phyloP scores from a whole-genome alignment of 352 stramenopile species.

The Phytophthora tubulina region DNA sequence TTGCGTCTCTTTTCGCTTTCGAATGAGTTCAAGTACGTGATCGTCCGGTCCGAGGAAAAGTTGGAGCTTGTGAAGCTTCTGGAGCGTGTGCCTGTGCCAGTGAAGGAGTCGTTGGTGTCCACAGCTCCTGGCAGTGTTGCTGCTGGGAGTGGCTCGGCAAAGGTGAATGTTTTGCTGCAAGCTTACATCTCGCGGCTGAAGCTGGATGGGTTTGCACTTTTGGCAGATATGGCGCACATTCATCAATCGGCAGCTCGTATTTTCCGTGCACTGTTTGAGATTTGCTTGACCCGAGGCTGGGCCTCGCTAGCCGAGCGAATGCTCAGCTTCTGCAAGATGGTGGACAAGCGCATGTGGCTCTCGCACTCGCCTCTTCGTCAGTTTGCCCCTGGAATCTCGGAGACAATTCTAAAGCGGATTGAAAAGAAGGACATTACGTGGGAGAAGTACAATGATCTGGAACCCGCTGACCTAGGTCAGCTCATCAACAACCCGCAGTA shows the following conservation, averaged over 20 bases:
- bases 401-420: constrained; percentile 96
- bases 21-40: constrained; percentile 99
- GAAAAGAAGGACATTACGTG: constrained; percentile 99
- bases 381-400: constrained; percentile 93
- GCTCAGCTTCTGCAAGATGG: constrained; percentile 99
- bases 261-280: constrained; percentile 99
- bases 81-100: constrained; percentile 97
- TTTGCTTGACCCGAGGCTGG: constrained; percentile 97
- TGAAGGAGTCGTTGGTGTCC: constrained; percentile 95
- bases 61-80: constrained; percentile 98
- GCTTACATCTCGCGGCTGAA: constrained; percentile 98
- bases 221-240: constrained; percentile 99
- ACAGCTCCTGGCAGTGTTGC: constrained; percentile 46
- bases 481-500: constrained; percentile 98
- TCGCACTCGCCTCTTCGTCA: constrained; percentile 98
- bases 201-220: constrained; percentile 98
- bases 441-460: constrained; percentile 98
- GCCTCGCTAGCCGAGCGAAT: constrained; percentile 95
- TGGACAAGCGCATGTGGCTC: constrained; percentile 98
- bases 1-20: constrained; percentile 99
- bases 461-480: constrained; percentile 96
- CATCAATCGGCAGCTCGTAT: constrained; percentile 98
- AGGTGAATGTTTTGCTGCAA: constrained; percentile 99
- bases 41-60: constrained; percentile 98
- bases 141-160: constrained; percentile 87